A percentile compares a stretch with the other conserved stretches of the same genome.
Evolutionary conservation across 371 early-diverging fungal genomes (phyloP).

Genomic region (Encephalitozoon intestinalis): DNA sequence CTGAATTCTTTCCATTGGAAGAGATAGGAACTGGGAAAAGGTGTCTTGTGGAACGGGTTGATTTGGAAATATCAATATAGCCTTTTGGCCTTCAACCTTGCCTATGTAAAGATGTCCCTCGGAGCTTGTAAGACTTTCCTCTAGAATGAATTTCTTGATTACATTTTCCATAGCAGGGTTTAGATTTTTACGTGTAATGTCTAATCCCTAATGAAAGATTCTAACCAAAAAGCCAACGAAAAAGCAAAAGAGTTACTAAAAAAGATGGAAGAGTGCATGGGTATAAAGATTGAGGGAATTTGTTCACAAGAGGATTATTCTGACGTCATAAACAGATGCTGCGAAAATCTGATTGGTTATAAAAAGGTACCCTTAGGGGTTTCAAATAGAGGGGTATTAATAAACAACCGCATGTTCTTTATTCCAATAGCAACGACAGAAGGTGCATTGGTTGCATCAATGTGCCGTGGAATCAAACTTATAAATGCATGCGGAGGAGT

Average conservation of each 20-base stretch:
- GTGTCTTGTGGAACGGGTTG: neutral
- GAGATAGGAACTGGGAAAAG: neutral
- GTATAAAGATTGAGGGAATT: neutral
- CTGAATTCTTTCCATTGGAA: neutral
- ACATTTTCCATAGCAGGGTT: neutral
- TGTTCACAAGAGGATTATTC: conserved; percentile 70
- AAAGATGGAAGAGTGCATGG: neutral
- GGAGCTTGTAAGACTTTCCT: neutral
- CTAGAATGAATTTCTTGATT: neutral
- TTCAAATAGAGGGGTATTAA: conserved; percentile 11
- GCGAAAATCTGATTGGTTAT: conserved; percentile 88
- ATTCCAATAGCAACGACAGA: conserved; percentile 93
- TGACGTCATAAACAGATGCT: conserved; percentile 77
- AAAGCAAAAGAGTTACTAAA: neutral
- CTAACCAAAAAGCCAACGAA: no score
- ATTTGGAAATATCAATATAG: conserved; percentile 19
- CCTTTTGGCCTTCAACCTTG: conserved; percentile 5
- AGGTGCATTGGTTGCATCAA: conserved; percentile 82
- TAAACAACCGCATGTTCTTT: conserved; percentile 66
- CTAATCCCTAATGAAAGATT: neutral
- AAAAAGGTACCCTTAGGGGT: conserved; percentile 78
- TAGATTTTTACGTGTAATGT: neutral
- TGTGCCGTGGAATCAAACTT: conserved; percentile 86
- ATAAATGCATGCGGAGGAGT: conserved; percentile 79
- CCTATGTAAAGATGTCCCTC: conserved; percentile 17